Evolutionary conservation across 495 filamentous ascomycete genomes (phyloP).

Genomic region (Trichoderma asperelloides): DNA sequence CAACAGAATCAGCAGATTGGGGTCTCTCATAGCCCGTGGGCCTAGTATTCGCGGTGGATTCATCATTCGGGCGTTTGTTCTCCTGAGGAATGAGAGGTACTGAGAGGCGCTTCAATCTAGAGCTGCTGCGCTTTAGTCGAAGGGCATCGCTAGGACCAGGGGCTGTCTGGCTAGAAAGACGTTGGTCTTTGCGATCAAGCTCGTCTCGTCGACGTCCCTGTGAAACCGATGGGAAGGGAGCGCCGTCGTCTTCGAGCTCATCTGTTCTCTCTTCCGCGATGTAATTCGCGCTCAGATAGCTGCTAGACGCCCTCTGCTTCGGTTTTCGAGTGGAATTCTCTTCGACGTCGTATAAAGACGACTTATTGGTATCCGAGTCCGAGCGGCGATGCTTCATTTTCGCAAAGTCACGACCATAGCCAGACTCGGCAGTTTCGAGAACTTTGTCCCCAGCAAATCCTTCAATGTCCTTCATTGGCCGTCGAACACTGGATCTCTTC

Average conservation of each 20-base stretch:
- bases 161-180: constrained; percentile 29
- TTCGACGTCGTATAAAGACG: background rate
- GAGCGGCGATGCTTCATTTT: constrained; percentile 18
- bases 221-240: constrained; percentile 59
- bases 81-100: constrained; percentile 31
- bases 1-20: constrained; percentile 74
- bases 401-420: background rate
- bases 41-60: constrained; percentile 7
- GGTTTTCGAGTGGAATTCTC: background rate
- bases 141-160: constrained; percentile 33
- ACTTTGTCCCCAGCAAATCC: constrained; percentile 23
- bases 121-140: constrained; percentile 37
- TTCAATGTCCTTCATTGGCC: constrained; percentile 33
- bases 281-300: constrained; percentile 14
- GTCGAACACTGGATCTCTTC: constrained; percentile 32
- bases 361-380: background rate
- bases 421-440: constrained; percentile 25
- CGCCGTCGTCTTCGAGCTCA: constrained; percentile 46
- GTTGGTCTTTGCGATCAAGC: constrained; percentile 26
- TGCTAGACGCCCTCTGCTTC: constrained; percentile 13
- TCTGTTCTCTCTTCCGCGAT: constrained; percentile 12
- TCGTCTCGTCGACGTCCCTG: constrained; percentile 43
- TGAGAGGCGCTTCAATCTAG: constrained; percentile 39
- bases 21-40: constrained; percentile 49
- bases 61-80: constrained; percentile 21